Conservation (phyloP, 345 rosid genomes). For the Eutrema heterophyllum region DNA sequence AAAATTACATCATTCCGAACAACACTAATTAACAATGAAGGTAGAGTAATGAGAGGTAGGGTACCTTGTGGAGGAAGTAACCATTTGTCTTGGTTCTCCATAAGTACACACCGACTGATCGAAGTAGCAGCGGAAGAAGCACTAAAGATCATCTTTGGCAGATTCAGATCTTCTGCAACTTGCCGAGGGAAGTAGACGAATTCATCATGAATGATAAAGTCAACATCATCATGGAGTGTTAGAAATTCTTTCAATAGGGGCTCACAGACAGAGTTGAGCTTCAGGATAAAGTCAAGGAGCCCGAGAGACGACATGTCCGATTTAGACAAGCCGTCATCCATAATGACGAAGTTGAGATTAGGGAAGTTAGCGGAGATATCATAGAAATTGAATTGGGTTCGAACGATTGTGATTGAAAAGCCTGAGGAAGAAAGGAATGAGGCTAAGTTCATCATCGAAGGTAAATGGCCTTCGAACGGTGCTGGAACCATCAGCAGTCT, state of each 20-base stretch:
- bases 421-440: slow-evolving; percentile 44
- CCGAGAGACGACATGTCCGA: slow-evolving; percentile 12
- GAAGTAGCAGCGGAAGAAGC: slow-evolving; percentile 30
- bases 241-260: slow-evolving; percentile 31
- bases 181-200: slow-evolving; percentile 36
- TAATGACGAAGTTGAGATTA: slow-evolving; percentile 28
- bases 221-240: slow-evolving; percentile 8
- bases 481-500: slow-evolving; percentile 43
- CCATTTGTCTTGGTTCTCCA: slow-evolving; percentile 15
- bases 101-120: slow-evolving; percentile 20
- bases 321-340: slow-evolving; percentile 36
- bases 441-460: slow-evolving; percentile 60
- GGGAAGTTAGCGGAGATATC: slow-evolving; percentile 34
- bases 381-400: slow-evolving; percentile 38
- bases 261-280: slow-evolving; percentile 37
- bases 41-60: not conserved
- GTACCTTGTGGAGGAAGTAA: slow-evolving; percentile 32
- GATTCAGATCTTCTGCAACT: slow-evolving; percentile 35
- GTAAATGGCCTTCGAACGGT: slow-evolving; percentile 61
- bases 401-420: slow-evolving; percentile 48
- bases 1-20: not conserved
- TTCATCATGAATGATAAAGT: slow-evolving; percentile 48
- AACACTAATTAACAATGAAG: not conserved
- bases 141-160: slow-evolving; percentile 41
- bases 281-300: slow-evolving; percentile 1